phyloP scores from a whole-genome alignment of 164 flowering plant species.

The Chloranthus sessilifolius region DNA sequence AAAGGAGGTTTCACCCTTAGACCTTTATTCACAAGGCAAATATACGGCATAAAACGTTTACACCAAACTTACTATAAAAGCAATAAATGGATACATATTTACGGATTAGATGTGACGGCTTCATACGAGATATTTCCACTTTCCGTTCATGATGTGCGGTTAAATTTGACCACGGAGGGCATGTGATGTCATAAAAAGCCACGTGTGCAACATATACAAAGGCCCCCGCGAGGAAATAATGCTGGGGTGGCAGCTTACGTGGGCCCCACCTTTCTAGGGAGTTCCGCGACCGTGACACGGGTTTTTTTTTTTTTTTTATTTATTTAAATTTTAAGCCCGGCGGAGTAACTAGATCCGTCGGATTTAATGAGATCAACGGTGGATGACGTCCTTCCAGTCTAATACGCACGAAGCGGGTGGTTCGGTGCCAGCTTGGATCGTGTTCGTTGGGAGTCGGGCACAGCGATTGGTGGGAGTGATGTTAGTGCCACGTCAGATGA shows the following conservation, averaged over 20 bases:
- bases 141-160: too few species aligned
- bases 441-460: slow-evolving; percentile 12
- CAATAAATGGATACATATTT: too few species aligned
- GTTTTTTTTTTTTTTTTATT: slow-evolving; percentile 15
- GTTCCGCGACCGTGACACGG: slow-evolving; percentile 52
- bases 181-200: slow-evolving; percentile 14
- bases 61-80: too few species aligned
- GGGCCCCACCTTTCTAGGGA: slow-evolving; percentile 54
- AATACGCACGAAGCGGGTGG: slow-evolving; percentile 18
- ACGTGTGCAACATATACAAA: slow-evolving; percentile 28
- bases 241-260: slow-evolving; percentile 24
- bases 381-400: not conserved
- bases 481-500: slow-evolving; percentile 25
- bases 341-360: too few species aligned
- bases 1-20: not conserved
- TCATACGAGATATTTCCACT: too few species aligned
- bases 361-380: too few species aligned
- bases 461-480: not conserved
- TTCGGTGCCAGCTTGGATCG: slow-evolving; percentile 41
- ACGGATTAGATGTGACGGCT: too few species aligned
- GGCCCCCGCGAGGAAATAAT: slow-evolving; percentile 32
- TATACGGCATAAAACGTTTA: too few species aligned
- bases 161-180: slow-evolving; percentile 1
- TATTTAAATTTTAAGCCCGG: too few species aligned
- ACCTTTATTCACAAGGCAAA: not conserved